Percentiles rank a stretch among this genome's conserved stretches.
These are phyloP conservation scores for Phoma herbarum DNA, from an alignment of 2,329 filamentous ascomycete species.

Conservation along the genomic window DNA sequence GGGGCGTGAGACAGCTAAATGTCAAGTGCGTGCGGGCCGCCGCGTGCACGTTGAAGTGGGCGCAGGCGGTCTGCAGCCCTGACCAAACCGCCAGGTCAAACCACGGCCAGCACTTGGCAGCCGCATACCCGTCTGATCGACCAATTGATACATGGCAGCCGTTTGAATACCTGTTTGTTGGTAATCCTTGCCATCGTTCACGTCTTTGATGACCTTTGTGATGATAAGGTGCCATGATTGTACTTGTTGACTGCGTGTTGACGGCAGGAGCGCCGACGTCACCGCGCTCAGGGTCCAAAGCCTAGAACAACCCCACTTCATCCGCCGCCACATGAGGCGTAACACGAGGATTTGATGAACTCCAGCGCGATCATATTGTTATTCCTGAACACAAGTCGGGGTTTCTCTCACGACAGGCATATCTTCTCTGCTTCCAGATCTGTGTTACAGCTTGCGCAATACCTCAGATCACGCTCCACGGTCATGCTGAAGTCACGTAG, in stretches of 20 bases:
- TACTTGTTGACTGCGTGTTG: slow-evolving; percentile 11
- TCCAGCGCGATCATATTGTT: not conserved
- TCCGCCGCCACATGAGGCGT: slow-evolving; percentile 13
- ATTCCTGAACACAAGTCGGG: not conserved
- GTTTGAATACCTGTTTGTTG: slow-evolving; percentile 1
- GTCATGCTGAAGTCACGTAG: slow-evolving; percentile 53
- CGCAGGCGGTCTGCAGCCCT: slow-evolving; percentile 18
- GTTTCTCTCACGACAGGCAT: not conserved
- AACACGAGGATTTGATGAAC: not conserved
- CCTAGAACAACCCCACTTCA: slow-evolving; percentile 3
- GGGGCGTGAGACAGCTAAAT: slow-evolving; percentile 17
- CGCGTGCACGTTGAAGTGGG: slow-evolving; percentile 26
- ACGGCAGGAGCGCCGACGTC: slow-evolving; percentile 16
- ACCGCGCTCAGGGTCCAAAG: slow-evolving; percentile 15
- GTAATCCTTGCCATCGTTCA: not conserved
- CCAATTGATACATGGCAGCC: slow-evolving; percentile 27
- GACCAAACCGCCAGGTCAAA: slow-evolving; percentile 18
- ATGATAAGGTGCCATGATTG: slow-evolving; percentile 4
- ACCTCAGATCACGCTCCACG: not conserved
- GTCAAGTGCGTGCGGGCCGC: slow-evolving; percentile 27
- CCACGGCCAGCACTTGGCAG: slow-evolving; percentile 30
- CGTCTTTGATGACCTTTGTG: not conserved
- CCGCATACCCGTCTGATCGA: slow-evolving; percentile 33
- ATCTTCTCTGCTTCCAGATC: not conserved
- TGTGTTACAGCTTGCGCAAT: not conserved